Base-by-base conservation (phyloP, 371 early-diverging fungal genomes). In the Capillidium heterosporum region DNA sequence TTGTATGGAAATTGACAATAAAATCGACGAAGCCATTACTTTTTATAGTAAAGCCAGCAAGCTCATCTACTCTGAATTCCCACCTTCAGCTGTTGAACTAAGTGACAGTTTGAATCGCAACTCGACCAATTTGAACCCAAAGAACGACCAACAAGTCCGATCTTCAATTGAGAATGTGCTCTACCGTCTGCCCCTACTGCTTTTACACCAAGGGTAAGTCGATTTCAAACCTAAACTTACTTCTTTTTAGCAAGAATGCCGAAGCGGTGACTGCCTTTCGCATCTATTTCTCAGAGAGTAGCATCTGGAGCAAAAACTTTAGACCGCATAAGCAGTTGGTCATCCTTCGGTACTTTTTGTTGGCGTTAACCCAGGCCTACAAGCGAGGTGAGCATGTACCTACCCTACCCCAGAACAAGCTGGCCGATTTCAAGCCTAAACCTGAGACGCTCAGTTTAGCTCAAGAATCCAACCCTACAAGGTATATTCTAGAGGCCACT, bases 301-400 rank as follows among this genome's bases (percentile, higher is more conserved):
- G 19, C 21, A 11, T 17, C 15, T 71, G 71, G 53, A 52, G 63
- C 4, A 32, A 52, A 17, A n/a, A 41, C 15, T 74, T 72, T 70
- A 62, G 70, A 15, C 48, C 66, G 2, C 60, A 66, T 24, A 67
- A 66, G 32, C 72, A 72, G 8, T 46, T 67, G 48, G 59, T 55
- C 10, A 56, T 72, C 2, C 61, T 71, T 0, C 60, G 63, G 19
- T 53, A 65, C 17, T 66, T 66, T 7, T 43, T 71, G 23, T 50
- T 28, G 50, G 61, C 43, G n/a, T 48, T 65, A 2, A 63, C 67
- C 1, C 39, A 59, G 2, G n/a, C 59, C 3, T 70, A 69, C 17
- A 50, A 44, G 8, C 61, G 50, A 13, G 71, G 71, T 0, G 32
- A 63, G 0, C 70, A 72, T 56, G 56, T 62, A 4, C 63, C 68